Percentiles rank a stretch among this genome's conserved stretches.
Evolutionary conservation across 495 filamentous ascomycete genomes (phyloP).

Genomic region (Pyronema omphalodes): DNA sequence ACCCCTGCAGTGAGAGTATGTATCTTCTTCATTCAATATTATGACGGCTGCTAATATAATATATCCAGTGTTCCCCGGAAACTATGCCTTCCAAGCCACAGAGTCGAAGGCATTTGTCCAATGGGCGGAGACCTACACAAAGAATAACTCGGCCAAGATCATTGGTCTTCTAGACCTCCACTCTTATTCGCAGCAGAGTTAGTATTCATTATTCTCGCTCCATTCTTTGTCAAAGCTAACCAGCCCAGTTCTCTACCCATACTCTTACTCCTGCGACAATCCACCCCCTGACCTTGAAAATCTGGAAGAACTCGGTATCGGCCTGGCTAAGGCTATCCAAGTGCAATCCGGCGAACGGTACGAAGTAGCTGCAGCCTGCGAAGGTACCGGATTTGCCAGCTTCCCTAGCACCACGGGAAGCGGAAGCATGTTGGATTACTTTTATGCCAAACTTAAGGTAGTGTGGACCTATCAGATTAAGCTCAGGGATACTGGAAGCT

Average conservation of each 20-base stretch:
- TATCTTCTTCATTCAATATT: conserved; percentile 1
- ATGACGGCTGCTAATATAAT: not conserved
- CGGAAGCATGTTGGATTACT: conserved; percentile 85
- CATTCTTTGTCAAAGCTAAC: conserved; percentile 5
- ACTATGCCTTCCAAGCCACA: conserved; percentile 61
- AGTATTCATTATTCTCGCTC: not conserved
- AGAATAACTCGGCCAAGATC: conserved; percentile 49
- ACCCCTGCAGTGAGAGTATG: conserved; percentile 74
- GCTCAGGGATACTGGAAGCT: conserved; percentile 80
- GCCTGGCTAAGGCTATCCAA: conserved; percentile 78
- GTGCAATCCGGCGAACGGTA: conserved; percentile 56
- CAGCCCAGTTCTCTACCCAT: conserved; percentile 64
- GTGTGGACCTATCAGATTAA: conserved; percentile 86
- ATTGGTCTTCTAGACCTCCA: conserved; percentile 79
- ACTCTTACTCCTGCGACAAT: conserved; percentile 60
- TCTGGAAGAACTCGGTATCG: conserved; percentile 72
- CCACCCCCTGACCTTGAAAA: conserved; percentile 76
- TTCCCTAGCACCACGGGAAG: conserved; percentile 34
- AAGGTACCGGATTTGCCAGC: conserved; percentile 40
- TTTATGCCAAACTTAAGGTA: conserved; percentile 76
- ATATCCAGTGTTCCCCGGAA: conserved; percentile 45
- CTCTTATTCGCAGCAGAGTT: conserved; percentile 74
- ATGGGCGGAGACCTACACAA: conserved; percentile 73
- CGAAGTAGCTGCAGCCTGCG: conserved; percentile 69
- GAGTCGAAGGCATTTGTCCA: conserved; percentile 59